Conservation (phyloP, 768 basidiomycete species). For the Leccinum barrowsii region DNA sequence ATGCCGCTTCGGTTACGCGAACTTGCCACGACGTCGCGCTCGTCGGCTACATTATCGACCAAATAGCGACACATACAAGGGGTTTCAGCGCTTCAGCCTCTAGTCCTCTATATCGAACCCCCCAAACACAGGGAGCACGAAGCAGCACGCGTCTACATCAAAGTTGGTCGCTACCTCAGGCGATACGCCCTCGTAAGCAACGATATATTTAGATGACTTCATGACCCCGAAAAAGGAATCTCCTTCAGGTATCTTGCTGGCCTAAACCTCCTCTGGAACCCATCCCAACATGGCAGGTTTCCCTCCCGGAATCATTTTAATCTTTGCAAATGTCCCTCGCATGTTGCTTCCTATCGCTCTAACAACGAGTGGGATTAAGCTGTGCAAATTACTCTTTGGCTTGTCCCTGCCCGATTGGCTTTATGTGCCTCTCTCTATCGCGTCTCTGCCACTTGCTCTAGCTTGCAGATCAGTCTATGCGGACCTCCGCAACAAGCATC, state of each 20-base stretch:
- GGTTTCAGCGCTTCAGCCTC: too few relatives aligned
- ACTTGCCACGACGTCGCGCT: too few relatives aligned
- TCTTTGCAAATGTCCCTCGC: conserved; percentile 21
- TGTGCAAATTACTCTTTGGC: conserved; percentile 5
- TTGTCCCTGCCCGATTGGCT: conserved; percentile 10
- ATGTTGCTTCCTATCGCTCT: conserved; percentile 14
- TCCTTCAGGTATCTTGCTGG: not conserved
- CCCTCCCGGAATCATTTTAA: conserved; percentile 29
- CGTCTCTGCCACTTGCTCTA: conserved; percentile 22
- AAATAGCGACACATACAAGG: too few relatives aligned
- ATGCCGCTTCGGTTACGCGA: too few relatives aligned
- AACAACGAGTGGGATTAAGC: conserved; percentile 6
- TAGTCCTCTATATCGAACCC: too few relatives aligned
- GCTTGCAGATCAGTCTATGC: conserved; percentile 7
- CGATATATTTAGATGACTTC: not conserved
- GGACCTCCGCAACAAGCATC: conserved; percentile 4
- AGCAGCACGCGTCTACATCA: too few relatives aligned
- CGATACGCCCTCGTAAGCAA: not conserved
- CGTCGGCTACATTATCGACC: too few relatives aligned
- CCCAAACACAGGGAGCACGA: too few relatives aligned
- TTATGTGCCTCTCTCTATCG: conserved; percentile 7
- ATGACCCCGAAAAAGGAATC: not conserved
- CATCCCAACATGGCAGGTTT: conserved; percentile 19
- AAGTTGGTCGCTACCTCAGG: not conserved
- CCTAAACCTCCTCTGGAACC: not conserved